phyloP scores from a whole-genome alignment of 139 green algal species.

The Coelastrella sp. region DNA sequence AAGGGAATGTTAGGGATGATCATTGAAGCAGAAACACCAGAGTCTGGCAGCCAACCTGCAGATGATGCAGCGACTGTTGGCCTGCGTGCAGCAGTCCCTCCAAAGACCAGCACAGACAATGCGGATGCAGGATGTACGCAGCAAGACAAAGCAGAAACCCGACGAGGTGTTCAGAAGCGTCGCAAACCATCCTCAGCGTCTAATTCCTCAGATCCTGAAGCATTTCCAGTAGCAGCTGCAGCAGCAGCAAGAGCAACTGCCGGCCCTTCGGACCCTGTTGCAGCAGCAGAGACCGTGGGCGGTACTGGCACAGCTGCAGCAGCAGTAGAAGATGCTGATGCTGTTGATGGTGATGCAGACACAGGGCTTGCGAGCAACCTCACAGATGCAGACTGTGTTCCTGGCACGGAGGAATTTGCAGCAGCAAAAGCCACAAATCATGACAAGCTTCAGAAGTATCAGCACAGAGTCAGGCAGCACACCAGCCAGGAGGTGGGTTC shows the following conservation, averaged over 20 bases:
- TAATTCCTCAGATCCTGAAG: background rate
- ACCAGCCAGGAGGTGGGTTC: background rate
- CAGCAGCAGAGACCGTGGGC: background rate
- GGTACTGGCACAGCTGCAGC: background rate
- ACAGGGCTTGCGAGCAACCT: background rate
- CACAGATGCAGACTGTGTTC: too few relatives aligned
- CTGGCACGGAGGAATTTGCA: constrained; percentile 20
- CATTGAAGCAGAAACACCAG: too few relatives aligned
- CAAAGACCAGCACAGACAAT: too few relatives aligned
- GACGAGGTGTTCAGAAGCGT: too few relatives aligned
- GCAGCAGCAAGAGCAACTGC: constrained; percentile 5
- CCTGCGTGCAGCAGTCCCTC: too few relatives aligned
- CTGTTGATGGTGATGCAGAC: background rate
- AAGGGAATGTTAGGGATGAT: too few relatives aligned
- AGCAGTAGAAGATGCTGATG: background rate
- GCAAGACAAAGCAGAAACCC: too few relatives aligned
- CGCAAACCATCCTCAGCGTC: too few relatives aligned
- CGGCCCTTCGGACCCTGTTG: background rate
- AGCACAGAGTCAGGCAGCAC: background rate
- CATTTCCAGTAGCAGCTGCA: background rate
- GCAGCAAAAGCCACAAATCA: background rate
- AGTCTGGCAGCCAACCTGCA: too few relatives aligned
- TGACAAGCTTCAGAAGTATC: background rate
- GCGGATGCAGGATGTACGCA: too few relatives aligned
- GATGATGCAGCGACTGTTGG: too few relatives aligned